Evolutionary conservation across 2,329 filamentous ascomycete genomes (phyloP), one percentile per base, ranked within the genome.

Genomic region (Fusarium nurragi): DNA sequence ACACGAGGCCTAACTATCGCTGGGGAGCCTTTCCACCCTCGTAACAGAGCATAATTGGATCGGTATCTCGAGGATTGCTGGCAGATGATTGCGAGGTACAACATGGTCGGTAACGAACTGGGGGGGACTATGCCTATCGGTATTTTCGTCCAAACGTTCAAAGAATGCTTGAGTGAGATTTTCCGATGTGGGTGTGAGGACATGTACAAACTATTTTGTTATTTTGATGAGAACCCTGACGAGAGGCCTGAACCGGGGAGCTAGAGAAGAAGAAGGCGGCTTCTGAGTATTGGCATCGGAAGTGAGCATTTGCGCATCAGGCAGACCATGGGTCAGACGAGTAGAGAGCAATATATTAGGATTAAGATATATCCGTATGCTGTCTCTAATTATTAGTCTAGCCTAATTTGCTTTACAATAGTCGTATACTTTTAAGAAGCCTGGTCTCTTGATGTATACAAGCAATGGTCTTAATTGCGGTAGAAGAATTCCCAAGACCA

Each of bases 51-150:
- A 1, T 53, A 60, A 8, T 1, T 64, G 2, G 21, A 19, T 5
- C 19, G 10, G 1, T 64, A 64, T n/a, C 46, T 64, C 3, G 43
- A 60, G 1, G n/a, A 64, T 11, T 64, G 60, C 12, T 64, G 60
- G 60, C 22, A 60, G 11, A 43, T 64, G 3, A 40, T 64, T 13
- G 38, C 64, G 0, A 46, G 53, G 22, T 64, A 60, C 22, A 9
- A 36, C n/a, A 64, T 64, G 60, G 3, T 64, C 1, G 51, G 60
- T 0, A 3, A 6, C 9, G 60, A 62, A n/a, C 4, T 63, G 2
- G 19, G 13, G 10, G 32, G 22, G 2, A 2, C 10, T 10, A 26
- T 48, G 38, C 18, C 40, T 8, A 39, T 48, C 6, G 46, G 45
- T 11, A 6, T 4, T 5, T 11, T 21, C 2, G 8, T 51, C 0